Conservation (phyloP, 345 rosid genomes). For the Physaria fendleri region DNA sequence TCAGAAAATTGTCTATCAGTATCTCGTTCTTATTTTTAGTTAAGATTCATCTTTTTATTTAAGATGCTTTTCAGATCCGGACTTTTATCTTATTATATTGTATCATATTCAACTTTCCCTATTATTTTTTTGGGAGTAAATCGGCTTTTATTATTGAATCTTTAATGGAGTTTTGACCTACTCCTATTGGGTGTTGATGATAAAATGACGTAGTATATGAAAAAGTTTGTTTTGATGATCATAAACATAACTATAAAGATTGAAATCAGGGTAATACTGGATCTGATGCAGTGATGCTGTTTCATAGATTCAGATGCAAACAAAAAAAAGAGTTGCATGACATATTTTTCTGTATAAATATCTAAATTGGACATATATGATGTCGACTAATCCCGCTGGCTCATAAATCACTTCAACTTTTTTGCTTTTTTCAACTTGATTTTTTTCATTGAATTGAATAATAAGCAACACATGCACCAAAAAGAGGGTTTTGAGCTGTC, state of each 20-base stretch:
- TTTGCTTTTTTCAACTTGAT: background rate
- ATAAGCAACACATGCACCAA: background rate
- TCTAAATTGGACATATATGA: background rate
- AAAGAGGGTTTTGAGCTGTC: constrained; percentile 6
- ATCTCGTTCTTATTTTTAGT: background rate
- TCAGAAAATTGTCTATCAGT: background rate
- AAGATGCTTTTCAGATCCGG: too few relatives aligned
- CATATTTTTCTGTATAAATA: background rate
- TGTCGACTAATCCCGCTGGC: background rate
- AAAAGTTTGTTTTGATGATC: background rate
- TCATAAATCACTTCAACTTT: background rate
- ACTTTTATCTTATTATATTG: background rate
- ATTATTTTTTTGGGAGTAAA: background rate
- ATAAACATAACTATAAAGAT: background rate
- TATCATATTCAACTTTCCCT: background rate
- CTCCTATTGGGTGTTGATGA: background rate
- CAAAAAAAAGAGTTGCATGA: constrained; percentile 1
- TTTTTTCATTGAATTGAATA: background rate
- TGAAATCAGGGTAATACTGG: background rate
- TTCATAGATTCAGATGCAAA: constrained; percentile 6
- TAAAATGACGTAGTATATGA: background rate
- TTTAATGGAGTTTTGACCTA: background rate
- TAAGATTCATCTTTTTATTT: too few relatives aligned
- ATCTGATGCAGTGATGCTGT: background rate
- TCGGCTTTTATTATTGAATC: background rate